A percentile compares a stretch with the other conserved stretches of the same genome.
These are phyloP conservation scores for Pseudogymnoascus sp. DNA, from an alignment of 2,329 filamentous ascomycete genomes.

Conservation along the genomic window DNA sequence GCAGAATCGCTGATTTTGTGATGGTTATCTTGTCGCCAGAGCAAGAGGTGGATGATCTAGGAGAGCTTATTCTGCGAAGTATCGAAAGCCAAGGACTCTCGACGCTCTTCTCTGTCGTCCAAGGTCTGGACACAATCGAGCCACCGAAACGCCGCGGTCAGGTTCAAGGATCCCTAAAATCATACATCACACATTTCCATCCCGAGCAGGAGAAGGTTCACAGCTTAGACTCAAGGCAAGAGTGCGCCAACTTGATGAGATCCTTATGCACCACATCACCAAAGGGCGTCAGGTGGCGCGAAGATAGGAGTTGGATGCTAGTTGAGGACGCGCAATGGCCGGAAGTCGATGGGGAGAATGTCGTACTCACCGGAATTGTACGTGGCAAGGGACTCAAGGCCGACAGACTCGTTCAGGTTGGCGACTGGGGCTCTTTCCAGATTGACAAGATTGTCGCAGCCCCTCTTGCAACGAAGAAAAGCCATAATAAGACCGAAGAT, in stretches of 20 bases:
- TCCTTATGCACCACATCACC: constrained; percentile 87
- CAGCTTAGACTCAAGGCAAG: constrained; percentile 79
- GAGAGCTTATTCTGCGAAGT: constrained; percentile 76
- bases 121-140: constrained; percentile 70
- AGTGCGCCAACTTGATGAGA: constrained; percentile 83
- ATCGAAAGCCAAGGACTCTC: constrained; percentile 93
- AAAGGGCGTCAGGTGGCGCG: constrained; percentile 91
- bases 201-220: constrained; percentile 86
- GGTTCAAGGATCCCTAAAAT: constrained; percentile 75
- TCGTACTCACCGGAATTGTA: constrained; percentile 76
- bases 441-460: constrained; percentile 81
- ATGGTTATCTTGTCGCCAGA: constrained; percentile 76
- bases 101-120: constrained; percentile 79
- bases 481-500: constrained; percentile 50
- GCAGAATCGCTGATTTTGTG: constrained; percentile 84
- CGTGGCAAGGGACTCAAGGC: constrained; percentile 82
- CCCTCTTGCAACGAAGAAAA: constrained; percentile 55
- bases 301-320: constrained; percentile 92
- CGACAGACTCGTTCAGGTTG: constrained; percentile 82
- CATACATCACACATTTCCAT: constrained; percentile 91
- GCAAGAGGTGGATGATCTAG: constrained; percentile 75
- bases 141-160: constrained; percentile 71
- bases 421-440: constrained; percentile 91
- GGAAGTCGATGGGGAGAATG: constrained; percentile 51
- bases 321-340: constrained; percentile 75